Conservation (phyloP, 371 early-diverging fungal genomes). For the Rhizopus delemar region DNA sequence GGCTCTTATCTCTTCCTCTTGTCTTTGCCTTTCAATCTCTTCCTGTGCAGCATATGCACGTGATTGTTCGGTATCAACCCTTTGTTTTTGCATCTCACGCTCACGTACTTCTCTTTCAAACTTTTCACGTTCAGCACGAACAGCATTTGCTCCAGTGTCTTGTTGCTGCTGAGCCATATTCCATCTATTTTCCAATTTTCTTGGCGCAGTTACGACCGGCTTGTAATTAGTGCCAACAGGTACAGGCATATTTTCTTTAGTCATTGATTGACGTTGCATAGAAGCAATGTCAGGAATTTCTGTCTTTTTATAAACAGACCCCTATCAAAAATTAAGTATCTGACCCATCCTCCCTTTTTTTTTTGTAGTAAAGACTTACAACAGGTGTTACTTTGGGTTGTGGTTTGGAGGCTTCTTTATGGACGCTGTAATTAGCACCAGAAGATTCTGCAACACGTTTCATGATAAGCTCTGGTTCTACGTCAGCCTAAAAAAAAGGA, state of each 20-base stretch:
- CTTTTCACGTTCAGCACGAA: conserved; percentile 53
- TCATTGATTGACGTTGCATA: conserved; percentile 62
- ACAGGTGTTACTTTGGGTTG: conserved; percentile 52
- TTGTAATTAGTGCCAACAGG: conserved; percentile 49
- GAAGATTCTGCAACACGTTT: conserved; percentile 81
- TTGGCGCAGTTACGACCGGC: conserved; percentile 50
- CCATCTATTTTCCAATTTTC: conserved; percentile 47
- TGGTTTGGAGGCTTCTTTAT: conserved; percentile 57
- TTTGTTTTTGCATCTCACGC: conserved; percentile 43
- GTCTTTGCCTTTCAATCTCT: conserved; percentile 38
- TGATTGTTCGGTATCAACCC: conserved; percentile 4
- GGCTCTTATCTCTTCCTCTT: conserved; percentile 29
- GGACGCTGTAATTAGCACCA: conserved; percentile 88
- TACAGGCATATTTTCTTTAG: conserved; percentile 54
- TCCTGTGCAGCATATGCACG: conserved; percentile 27
- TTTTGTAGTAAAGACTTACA: conserved; percentile 30
- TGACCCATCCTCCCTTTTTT: too few relatives aligned
- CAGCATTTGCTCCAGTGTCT: conserved; percentile 35
- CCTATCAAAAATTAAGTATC: conserved; percentile 21
- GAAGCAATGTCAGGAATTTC: conserved; percentile 67
- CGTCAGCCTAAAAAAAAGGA: conserved; percentile 59
- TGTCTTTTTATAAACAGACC: conserved; percentile 65
- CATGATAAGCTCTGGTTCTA: conserved; percentile 83
- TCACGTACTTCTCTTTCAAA: conserved; percentile 57
- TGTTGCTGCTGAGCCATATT: conserved; percentile 26